Base-by-base conservation (phyloP, 768 basidiomycete species). In the Floccularia luteovirens region DNA sequence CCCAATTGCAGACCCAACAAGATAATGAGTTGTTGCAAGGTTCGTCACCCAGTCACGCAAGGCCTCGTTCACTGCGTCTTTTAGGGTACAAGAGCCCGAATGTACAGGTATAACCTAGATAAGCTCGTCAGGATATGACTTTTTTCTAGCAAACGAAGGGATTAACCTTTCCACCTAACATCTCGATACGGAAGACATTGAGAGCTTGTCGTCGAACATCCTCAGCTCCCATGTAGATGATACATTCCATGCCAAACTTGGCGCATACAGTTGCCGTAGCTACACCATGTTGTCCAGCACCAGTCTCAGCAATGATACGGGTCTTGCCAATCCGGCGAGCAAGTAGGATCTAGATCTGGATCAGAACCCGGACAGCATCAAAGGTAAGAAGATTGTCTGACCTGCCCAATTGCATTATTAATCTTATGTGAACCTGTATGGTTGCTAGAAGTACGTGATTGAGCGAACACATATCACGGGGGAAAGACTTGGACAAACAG, bases 371-470 rank as follows among this genome's bases (percentile, higher is more conserved):
- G 12, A 41, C n/a, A n/a, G 27, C 16, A 31, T 27, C 6, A 39
- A 16, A 30, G 30, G 36, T 32, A 6, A 35, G 19, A 13, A 23
- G 22, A 38, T 13, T 20, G 13, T 53, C 67, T 46, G 51, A 80
- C 85, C 72, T 94, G 93, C 24, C 96, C 96, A 43, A 99, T 84
- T 17, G 94, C 94, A 58, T 99, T 99, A 64, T 98, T 98, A 56
- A 99, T 98, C 62, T 98, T 99, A 63, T 99, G 96, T 7, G 93
- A 97, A 12, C 96, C 96, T 0, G 96, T 98, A 57, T 98, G 94
- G 58, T 99, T 99, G 43, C 87, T 90, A 13, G 28, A 28, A n/a
- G 25, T 31, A 41, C 38, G 23, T 39, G 35, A 39, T 22, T 34
- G 36, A 42, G 45, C 50, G 35, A 14, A 30, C 10, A 40, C 25